Conservation (phyloP, 2,329 filamentous ascomycete species). For the Gliomastix tumulicola region DNA sequence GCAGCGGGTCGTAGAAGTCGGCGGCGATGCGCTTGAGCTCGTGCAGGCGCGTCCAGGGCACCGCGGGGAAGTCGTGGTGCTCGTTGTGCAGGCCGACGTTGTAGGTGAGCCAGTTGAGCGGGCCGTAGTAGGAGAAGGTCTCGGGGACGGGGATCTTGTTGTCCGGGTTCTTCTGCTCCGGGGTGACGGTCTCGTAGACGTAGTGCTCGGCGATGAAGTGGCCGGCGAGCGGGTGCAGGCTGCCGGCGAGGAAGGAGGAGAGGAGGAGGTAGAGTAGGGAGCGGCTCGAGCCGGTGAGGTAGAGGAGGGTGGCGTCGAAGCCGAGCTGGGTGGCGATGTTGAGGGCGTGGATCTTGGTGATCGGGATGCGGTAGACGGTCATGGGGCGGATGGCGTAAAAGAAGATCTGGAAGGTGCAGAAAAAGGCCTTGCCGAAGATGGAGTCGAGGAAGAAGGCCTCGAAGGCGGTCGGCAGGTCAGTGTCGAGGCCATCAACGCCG, state of each 20-base stretch:
- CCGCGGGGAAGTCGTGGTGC: slow-evolving; percentile 96
- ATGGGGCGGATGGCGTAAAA: slow-evolving; percentile 97
- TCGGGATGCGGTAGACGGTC: slow-evolving; percentile 82
- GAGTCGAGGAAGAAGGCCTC: slow-evolving; percentile 94
- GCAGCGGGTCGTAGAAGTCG: slow-evolving; percentile 88
- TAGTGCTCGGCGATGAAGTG: slow-evolving; percentile 99
- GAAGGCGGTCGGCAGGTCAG: slow-evolving; percentile 84
- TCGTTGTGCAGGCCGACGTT: slow-evolving; percentile 98
- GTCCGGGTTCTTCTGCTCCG: slow-evolving; percentile 46
- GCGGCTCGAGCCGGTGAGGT: slow-evolving; percentile 46
- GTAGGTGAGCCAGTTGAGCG: slow-evolving; percentile 87
- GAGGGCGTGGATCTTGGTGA: slow-evolving; percentile 76
- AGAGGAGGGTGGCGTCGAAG: slow-evolving; percentile 69
- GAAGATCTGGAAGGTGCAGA: slow-evolving; percentile 98
- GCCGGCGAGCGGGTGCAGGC: slow-evolving; percentile 86
- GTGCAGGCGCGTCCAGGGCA: slow-evolving; percentile 87
- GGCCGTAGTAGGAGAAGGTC: slow-evolving; percentile 95
- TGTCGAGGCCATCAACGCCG: slow-evolving; percentile 91
- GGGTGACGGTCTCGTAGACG: slow-evolving; percentile 61
- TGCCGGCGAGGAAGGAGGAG: slow-evolving; percentile 89
- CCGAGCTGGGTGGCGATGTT: slow-evolving; percentile 72
- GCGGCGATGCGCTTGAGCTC: slow-evolving; percentile 70
- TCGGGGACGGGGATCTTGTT: slow-evolving; percentile 70
- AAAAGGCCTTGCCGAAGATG: slow-evolving; percentile 93
- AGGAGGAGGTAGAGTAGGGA: slow-evolving; percentile 77